These are phyloP conservation scores for Bipolaris oryzae DNA, from an alignment of 2,329 filamentous ascomycete species.

Conservation along the genomic window DNA sequence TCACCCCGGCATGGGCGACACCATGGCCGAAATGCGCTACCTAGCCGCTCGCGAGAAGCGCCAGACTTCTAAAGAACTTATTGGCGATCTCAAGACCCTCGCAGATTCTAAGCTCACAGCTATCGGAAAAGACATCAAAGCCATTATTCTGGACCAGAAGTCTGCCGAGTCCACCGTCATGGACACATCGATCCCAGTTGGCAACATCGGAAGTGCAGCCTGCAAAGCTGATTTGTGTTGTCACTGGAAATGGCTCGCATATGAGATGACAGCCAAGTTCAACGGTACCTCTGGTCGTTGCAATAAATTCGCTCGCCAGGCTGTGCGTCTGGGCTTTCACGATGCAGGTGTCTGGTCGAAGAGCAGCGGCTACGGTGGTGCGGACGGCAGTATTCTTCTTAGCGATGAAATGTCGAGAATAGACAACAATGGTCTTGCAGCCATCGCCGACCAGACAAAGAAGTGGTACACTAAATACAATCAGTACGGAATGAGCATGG, in stretches of 20 bases:
- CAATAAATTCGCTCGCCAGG: constrained; percentile 40
- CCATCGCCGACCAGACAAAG: constrained; percentile 39
- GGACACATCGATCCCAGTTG: constrained; percentile 32
- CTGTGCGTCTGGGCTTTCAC: constrained; percentile 44
- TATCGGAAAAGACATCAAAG: constrained; percentile 45
- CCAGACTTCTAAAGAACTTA: constrained; percentile 39
- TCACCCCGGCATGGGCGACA: constrained; percentile 40
- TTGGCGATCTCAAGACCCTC: constrained; percentile 44
- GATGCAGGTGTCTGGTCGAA: constrained; percentile 44
- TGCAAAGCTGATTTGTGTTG: constrained; percentile 46
- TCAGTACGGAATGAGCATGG: constrained; percentile 45
- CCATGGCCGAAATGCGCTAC: constrained; percentile 27
- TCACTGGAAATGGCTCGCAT: constrained; percentile 45
- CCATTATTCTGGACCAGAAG: constrained; percentile 37
- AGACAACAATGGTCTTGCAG: constrained; percentile 39
- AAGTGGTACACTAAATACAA: constrained; percentile 42
- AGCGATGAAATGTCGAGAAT: constrained; percentile 34
- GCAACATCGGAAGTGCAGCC: constrained; percentile 39
- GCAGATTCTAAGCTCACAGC: constrained; percentile 37
- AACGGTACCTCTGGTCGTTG: constrained; percentile 43
- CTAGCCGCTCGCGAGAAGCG: constrained; percentile 27
- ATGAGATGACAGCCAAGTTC: constrained; percentile 45
- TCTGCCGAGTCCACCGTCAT: constrained; percentile 30
- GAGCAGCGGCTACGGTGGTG: constrained; percentile 35
- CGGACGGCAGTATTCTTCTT: constrained; percentile 44